These are phyloP conservation scores for Erythrophleum ivorense DNA, from an alignment of 331 rosid genomes.

Conservation along the genomic window DNA sequence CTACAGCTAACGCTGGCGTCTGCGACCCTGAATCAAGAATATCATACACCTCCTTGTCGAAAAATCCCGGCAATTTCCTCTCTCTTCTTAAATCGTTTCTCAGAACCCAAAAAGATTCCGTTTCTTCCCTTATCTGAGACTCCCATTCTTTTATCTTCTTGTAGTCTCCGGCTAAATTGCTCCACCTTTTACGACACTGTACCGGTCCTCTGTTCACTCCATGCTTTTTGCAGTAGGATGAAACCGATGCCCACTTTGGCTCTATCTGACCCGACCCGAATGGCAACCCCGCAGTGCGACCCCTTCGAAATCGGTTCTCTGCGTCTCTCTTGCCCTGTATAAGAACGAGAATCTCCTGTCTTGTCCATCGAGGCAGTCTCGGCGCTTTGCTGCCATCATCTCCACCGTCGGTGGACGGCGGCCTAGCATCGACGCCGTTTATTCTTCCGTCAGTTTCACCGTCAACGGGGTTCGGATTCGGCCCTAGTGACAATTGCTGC, in stretches of 20 bases:
- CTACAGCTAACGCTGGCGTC: slow-evolving; percentile 39
- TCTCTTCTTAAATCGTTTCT: slow-evolving; percentile 92
- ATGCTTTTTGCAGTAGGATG: slow-evolving; percentile 81
- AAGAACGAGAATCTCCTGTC: slow-evolving; percentile 93
- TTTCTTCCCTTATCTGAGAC: slow-evolving; percentile 65
- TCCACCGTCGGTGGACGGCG: slow-evolving; percentile 55
- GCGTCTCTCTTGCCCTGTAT: slow-evolving; percentile 89
- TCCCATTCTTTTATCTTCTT: slow-evolving; percentile 99
- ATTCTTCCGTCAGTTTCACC: slow-evolving; percentile 43
- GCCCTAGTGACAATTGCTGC: slow-evolving; percentile 52
- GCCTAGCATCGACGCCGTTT: slow-evolving; percentile 63
- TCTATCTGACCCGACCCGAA: slow-evolving; percentile 70
- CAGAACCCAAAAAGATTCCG: slow-evolving; percentile 96
- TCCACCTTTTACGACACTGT: slow-evolving; percentile 99
- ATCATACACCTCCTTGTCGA: slow-evolving; percentile 89
- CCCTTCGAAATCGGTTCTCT: slow-evolving; percentile 67
- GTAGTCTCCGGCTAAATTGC: slow-evolving; percentile 94
- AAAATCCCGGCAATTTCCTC: slow-evolving; percentile 89
- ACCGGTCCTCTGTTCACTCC: slow-evolving; percentile 97
- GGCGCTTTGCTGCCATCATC: slow-evolving; percentile 75
- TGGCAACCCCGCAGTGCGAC: slow-evolving; percentile 55
- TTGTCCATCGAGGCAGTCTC: slow-evolving; percentile 93
- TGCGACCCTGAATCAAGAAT: slow-evolving; percentile 70
- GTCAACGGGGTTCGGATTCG: slow-evolving; percentile 52
- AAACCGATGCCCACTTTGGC: slow-evolving; percentile 93